phyloP scores from a whole-genome alignment of 2,329 filamentous ascomycete species.

The Rhynchosporium secalis region DNA sequence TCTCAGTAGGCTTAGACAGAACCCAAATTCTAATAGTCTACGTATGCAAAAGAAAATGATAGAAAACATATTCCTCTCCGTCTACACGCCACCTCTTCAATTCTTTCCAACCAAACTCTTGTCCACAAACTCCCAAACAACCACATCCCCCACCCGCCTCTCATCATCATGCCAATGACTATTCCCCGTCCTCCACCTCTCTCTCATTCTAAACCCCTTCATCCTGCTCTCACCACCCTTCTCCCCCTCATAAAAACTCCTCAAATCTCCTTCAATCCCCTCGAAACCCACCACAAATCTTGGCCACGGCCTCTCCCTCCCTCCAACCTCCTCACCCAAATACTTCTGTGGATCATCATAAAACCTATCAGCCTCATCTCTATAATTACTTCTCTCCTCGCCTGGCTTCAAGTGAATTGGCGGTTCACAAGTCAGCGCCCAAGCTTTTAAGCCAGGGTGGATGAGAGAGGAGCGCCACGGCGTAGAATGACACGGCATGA shows the following conservation, averaged over 20 bases:
- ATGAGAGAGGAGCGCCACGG: conserved; percentile 91
- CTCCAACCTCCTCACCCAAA: conserved; percentile 43
- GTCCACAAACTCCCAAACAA: conserved; percentile 55
- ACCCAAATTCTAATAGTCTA: no score
- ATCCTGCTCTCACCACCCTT: conserved; percentile 20
- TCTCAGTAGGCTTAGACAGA: no score
- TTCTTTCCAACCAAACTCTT: neutral
- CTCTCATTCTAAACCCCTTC: conserved; percentile 46
- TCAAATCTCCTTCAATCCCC: conserved; percentile 52
- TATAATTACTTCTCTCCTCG: conserved; percentile 66
- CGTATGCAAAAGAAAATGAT: no score
- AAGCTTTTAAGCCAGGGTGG: conserved; percentile 71
- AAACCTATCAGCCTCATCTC: conserved; percentile 90
- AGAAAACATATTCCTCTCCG: no score
- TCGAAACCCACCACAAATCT: conserved; percentile 63
- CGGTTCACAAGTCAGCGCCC: conserved; percentile 88
- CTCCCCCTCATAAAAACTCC: conserved; percentile 46
- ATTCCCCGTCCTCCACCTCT: conserved; percentile 59
- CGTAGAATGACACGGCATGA: conserved; percentile 95
- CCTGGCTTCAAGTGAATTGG: conserved; percentile 67
- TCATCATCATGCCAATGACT: conserved; percentile 64
- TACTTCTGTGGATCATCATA: conserved; percentile 67
- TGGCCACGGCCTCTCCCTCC: conserved; percentile 46
- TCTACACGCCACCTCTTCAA: neutral
- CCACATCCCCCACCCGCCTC: conserved; percentile 55